phyloP scores from a whole-genome alignment of 164 flowering plant species.

The Nymphaea thermarum region DNA sequence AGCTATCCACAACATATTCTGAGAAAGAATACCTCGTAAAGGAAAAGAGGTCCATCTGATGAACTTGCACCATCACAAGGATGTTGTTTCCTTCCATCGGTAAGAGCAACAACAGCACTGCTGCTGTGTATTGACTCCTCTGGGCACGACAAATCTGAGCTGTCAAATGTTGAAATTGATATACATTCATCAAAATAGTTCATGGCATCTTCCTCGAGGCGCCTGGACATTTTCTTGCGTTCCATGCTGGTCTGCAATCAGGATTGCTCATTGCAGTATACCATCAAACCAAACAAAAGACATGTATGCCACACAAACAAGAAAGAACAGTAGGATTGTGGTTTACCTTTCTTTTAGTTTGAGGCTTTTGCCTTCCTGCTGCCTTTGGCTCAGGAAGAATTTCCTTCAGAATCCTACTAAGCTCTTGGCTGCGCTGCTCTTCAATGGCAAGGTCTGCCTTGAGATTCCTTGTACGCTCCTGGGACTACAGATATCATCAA shows the following conservation, averaged over 20 bases:
- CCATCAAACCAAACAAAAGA: background rate
- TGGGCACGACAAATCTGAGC: slow-evolving; percentile 73
- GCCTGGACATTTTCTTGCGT: slow-evolving; percentile 60
- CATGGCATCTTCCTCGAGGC: slow-evolving; percentile 70
- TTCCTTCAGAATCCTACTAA: slow-evolving; percentile 57
- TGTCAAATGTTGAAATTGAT: slow-evolving; percentile 83
- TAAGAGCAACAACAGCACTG: slow-evolving; percentile 12
- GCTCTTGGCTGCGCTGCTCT: slow-evolving; percentile 67
- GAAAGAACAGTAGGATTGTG: background rate
- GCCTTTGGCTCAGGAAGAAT: slow-evolving; percentile 52
- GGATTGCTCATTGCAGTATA: background rate
- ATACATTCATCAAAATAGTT: slow-evolving; percentile 91
- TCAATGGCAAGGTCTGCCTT: slow-evolving; percentile 69
- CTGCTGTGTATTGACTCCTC: slow-evolving; percentile 43
- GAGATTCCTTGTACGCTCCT: slow-evolving; percentile 62
- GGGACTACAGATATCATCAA: slow-evolving; percentile 37
- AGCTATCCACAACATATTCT: too few relatives aligned
- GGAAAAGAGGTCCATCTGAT: slow-evolving; percentile 1
- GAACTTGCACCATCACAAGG: slow-evolving; percentile 20
- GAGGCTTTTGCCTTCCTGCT: slow-evolving; percentile 24
- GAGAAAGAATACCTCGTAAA: background rate
- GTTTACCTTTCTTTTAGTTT: slow-evolving; percentile 40
- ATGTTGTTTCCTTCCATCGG: slow-evolving; percentile 7
- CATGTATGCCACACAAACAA: background rate
- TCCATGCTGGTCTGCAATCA: slow-evolving; percentile 57